phyloP scores from a whole-genome alignment of 768 basidiomycete species.

The Suillus tomentosus region DNA sequence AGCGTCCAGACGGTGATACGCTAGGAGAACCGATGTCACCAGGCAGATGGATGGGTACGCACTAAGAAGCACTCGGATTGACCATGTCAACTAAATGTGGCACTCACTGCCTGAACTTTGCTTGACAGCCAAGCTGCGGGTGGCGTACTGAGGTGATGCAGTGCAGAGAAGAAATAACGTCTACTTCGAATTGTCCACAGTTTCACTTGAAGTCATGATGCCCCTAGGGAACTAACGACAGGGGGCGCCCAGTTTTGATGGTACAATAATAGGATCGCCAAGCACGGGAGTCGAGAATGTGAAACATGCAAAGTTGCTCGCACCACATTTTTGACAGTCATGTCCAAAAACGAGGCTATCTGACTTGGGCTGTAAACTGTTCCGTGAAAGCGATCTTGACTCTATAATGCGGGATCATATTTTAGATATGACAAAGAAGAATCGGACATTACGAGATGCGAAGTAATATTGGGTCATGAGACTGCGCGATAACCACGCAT shows the following conservation, averaged over 20 bases:
- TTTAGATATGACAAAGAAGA: background rate
- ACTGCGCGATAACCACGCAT: background rate
- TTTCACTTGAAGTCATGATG: background rate
- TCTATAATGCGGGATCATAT: background rate
- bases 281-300: background rate
- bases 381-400: background rate
- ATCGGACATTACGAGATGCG: background rate
- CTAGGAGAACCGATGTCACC: background rate
- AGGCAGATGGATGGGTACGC: background rate
- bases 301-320: background rate
- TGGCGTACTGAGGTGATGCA: background rate
- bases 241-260: background rate
- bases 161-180: background rate
- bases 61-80: background rate
- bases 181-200: background rate
- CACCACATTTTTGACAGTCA: background rate
- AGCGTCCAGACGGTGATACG: background rate
- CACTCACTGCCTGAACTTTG: slow-evolving; percentile 1
- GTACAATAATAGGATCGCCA: background rate
- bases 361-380: background rate
- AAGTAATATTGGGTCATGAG: background rate
- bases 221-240: background rate
- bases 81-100: background rate
- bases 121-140: background rate
- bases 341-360: background rate